Evolutionary conservation across 108 stramenopile genomes (phyloP).

Genomic region (Tribonema minus): DNA sequence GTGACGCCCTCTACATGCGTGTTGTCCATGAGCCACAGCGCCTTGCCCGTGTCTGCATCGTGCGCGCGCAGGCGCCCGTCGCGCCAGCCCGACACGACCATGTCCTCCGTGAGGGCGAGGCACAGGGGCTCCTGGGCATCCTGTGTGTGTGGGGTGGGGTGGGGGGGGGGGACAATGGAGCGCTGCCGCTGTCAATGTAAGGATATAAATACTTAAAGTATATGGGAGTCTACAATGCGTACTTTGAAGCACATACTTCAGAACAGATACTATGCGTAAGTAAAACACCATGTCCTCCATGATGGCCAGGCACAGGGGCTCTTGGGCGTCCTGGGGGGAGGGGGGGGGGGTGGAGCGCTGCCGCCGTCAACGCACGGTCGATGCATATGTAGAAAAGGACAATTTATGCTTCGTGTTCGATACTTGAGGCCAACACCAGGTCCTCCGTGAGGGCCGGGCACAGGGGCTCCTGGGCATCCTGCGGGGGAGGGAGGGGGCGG

Average conservation of each 20-base stretch:
- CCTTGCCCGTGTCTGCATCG: constrained; percentile 50
- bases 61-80: constrained; percentile 59
- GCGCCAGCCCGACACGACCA: constrained; percentile 58
- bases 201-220: too few relatives aligned
- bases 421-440: constrained; percentile 43
- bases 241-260: too few relatives aligned
- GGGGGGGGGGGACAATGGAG: too few relatives aligned
- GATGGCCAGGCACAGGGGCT: constrained; percentile 19
- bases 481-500: neutral
- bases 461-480: constrained; percentile 29
- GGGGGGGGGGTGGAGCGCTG: neutral
- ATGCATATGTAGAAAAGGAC: too few relatives aligned
- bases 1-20: constrained; percentile 61
- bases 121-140: constrained; percentile 38
- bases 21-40: constrained; percentile 60
- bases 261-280: too few relatives aligned
- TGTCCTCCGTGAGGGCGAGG: constrained; percentile 42
- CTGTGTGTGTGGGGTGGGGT: neutral
- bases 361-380: neutral
- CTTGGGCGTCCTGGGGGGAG: constrained; percentile 3
- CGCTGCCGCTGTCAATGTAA: too few relatives aligned
- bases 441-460: constrained; percentile 46
- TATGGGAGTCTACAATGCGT: too few relatives aligned
- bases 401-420: too few relatives aligned
- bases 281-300: constrained; percentile 16